Evolutionary conservation across 1,284 basidiomycete genomes (phyloP), one percentile per base, ranked within the genome.

Genomic region (Inonotus hispidus): DNA sequence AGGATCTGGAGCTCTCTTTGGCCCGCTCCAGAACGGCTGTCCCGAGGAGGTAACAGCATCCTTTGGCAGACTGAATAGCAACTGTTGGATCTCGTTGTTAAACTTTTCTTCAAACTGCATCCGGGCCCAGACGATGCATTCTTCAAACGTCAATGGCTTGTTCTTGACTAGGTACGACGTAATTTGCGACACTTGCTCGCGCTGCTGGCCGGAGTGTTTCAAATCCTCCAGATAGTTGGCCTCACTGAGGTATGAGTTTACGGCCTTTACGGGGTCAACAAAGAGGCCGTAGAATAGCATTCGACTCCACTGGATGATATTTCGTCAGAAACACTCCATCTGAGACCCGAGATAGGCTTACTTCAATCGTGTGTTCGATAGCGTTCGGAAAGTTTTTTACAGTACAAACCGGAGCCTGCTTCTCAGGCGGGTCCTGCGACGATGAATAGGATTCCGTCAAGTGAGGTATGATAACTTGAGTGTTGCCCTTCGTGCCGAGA

Each of bases 311-410:
- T 93, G 56, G 19, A 35, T 14, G 47, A 23, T 21, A 60, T 43
- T 49, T n/a, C 13, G 39, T 56, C 16, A 54, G 19, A 58, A 38
- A 14, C 3, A 52, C 27, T 5, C 32, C 7, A 6, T 35, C 16
- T 32, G 27, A 32, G 35, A 19, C 14, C 29, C 23, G 11, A 39
- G 47, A 27, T 13, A 56, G 3, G 63, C 76, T 65, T 68, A 90
- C 90, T 79, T 96, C 92, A 66, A 99, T 99, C n/a, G 96, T 98
- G 77, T 99, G 97, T 68, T 95, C 90, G 68, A 99, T 99, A 38
- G 91, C 89, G 73, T 99, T 98, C 32, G 97, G 97, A 85, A 99
- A 99, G 77, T 95, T 98, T 79, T 98, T 99, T 71, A 99, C 92
- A 8, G 97, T 99, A 76, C 98, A 99, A 45, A 93, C 93, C 10